Evolutionary conservation across 305 asterid genomes (phyloP).

Genomic region (Solanum hybrid): DNA sequence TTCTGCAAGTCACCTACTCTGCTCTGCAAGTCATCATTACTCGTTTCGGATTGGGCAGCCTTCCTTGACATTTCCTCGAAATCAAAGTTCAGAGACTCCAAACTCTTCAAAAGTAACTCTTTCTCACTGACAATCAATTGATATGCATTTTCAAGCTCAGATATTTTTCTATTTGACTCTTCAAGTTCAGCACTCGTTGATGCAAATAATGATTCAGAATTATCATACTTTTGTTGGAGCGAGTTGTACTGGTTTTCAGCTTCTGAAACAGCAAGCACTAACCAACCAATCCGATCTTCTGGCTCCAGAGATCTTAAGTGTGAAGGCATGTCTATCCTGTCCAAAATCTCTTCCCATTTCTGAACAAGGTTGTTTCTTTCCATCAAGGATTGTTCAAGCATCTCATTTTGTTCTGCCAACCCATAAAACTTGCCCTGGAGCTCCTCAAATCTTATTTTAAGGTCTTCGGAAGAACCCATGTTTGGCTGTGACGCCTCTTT

Average conservation of each 20-base stretch:
- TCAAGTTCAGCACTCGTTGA: conserved; percentile 53
- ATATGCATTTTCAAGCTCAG: conserved; percentile 53
- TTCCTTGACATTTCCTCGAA: conserved; percentile 37
- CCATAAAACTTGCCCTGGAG: conserved; percentile 77
- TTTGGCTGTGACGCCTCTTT: conserved; percentile 48
- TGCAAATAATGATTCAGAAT: conserved; percentile 45
- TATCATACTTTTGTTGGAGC: conserved; percentile 66
- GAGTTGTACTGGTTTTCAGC: conserved; percentile 54
- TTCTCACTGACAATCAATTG: conserved; percentile 50
- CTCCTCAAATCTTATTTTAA: conserved; percentile 69
- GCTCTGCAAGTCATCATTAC: conserved; percentile 42
- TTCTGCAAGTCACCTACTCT: conserved; percentile 45
- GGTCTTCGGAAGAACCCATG: conserved; percentile 49
- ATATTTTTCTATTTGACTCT: conserved; percentile 46
- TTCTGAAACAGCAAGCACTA: conserved; percentile 57
- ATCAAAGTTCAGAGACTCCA: conserved; percentile 49
- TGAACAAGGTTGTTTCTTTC: conserved; percentile 86
- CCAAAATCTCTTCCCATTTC: conserved; percentile 80
- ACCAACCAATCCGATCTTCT: conserved; percentile 81
- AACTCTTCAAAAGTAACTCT: conserved; percentile 42
- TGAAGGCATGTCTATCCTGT: conserved; percentile 65
- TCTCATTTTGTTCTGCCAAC: conserved; percentile 96
- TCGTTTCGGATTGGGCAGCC: conserved; percentile 25
- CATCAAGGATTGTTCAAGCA: conserved; percentile 96
- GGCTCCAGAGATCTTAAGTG: conserved; percentile 82